Evolutionary conservation across 2,329 filamentous ascomycete species (phyloP).

Genomic region (Neonectria faginata): DNA sequence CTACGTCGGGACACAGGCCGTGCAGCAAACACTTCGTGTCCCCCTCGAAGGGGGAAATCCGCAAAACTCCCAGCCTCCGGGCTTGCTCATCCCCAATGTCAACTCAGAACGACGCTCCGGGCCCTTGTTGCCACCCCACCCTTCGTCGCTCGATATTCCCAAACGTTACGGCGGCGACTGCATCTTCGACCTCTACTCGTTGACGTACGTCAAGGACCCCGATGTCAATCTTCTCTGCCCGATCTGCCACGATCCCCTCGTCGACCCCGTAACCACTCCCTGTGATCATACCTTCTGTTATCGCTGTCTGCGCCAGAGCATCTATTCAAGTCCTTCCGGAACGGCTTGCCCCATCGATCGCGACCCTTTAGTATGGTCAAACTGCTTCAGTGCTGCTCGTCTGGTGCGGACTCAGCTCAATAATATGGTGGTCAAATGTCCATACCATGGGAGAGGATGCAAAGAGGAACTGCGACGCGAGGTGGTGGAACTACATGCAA

Average conservation of each 20-base stretch:
- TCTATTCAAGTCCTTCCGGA: slow-evolving; percentile 54
- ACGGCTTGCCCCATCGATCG: slow-evolving; percentile 69
- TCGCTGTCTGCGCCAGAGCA: slow-evolving; percentile 62
- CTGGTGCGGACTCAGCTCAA: slow-evolving; percentile 72
- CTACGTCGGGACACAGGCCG: slow-evolving; percentile 46
- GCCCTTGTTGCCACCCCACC: slow-evolving; percentile 52
- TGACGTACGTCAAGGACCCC: slow-evolving; percentile 57
- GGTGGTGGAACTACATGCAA: slow-evolving; percentile 66
- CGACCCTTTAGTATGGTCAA: slow-evolving; percentile 54
- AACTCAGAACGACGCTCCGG: slow-evolving; percentile 49
- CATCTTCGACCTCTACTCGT: slow-evolving; percentile 59
- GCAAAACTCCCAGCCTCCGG: slow-evolving; percentile 30
- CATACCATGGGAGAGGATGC: slow-evolving; percentile 65
- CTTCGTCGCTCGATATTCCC: slow-evolving; percentile 54
- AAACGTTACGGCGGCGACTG: slow-evolving; percentile 52
- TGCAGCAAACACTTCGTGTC: slow-evolving; percentile 40
- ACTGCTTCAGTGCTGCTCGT: slow-evolving; percentile 56
- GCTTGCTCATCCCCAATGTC: slow-evolving; percentile 38
- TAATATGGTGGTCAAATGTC: slow-evolving; percentile 68
- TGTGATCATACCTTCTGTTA: slow-evolving; percentile 76
- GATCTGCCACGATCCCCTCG: slow-evolving; percentile 70
- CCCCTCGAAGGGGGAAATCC: slow-evolving; percentile 29
- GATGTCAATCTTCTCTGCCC: slow-evolving; percentile 64
- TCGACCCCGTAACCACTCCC: slow-evolving; percentile 69
- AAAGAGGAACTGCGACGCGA: slow-evolving; percentile 63